Evolutionary conservation across 2,329 filamentous ascomycete genomes (phyloP).

Genomic region (Incumbomyces lentus): DNA sequence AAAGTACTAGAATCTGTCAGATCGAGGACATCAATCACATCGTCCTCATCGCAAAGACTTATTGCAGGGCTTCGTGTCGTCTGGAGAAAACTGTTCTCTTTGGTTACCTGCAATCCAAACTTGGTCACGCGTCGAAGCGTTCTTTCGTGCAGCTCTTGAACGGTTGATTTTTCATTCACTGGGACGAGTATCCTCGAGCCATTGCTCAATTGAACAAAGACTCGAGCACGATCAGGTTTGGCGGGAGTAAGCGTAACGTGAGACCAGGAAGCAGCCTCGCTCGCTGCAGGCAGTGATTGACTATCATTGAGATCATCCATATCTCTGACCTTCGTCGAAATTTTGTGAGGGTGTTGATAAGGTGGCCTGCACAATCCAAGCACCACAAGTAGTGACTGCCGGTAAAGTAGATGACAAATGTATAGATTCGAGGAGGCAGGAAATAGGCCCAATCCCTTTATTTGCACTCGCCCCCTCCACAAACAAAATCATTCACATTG

Average conservation of each 20-base stretch:
- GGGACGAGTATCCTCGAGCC: not conserved
- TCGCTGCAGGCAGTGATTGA: not conserved
- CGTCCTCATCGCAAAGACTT: not conserved
- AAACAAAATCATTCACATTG: no score
- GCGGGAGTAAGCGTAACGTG: not conserved
- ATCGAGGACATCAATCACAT: not conserved
- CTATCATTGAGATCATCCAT: no score
- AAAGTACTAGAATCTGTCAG: slow-evolving; percentile 2
- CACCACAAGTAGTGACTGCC: no score
- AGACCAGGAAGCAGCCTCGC: not conserved
- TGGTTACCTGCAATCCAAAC: slow-evolving; percentile 2
- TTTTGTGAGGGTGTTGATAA: no score
- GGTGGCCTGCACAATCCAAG: no score
- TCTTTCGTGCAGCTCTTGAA: slow-evolving; percentile 4
- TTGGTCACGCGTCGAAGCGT: slow-evolving; percentile 1
- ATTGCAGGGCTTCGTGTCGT: not conserved
- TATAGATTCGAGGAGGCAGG: no score
- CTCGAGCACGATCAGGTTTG: slow-evolving; percentile 4
- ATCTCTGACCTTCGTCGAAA: no score
- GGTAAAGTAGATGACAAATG: no score
- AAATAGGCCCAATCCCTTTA: no score
- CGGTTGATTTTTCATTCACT: not conserved
- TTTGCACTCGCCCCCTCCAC: no score
- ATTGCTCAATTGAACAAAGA: slow-evolving; percentile 1
- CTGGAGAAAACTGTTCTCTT: slow-evolving; percentile 1